Evolutionary conservation across 2,329 filamentous ascomycete species (phyloP), one percentile per base, ranked within the genome.

Genomic region (Ceratocystis huliohia): DNA sequence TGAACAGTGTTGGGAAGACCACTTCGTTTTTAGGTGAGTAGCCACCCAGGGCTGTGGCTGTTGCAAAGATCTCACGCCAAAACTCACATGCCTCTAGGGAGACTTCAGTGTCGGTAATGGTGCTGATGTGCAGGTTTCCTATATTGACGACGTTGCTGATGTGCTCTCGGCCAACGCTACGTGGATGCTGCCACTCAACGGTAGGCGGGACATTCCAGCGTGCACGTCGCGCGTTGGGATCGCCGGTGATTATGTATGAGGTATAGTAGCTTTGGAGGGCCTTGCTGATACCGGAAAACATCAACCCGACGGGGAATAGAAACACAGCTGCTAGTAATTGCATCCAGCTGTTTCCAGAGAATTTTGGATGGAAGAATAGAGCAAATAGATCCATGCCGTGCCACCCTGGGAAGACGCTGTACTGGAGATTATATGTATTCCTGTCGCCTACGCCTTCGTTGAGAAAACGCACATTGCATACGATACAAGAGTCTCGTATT

Each of bases 351-450:
- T 72, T 70, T 41, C 73, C 65, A 6, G 72, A 71, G 44, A 75
- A 66, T 33, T 72, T 69, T 2, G 73, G 67, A 64, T 75, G 73
- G 72, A 74, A 78, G 70, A 79, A 79, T 1, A 75, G 74, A 17
- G 76, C 72, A 5, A 78, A 69, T 5, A 79, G 70, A 66, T 79
- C 77, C 6, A 73, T 72, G 6, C 72, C 77, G 68, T 79, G 77
- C 59, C 74, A 72, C 5, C 75, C 76, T 0, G 76, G 77, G 5
- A 73, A 71, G 6, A 76, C 72, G 5, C 73, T 73, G 70, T 79
- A 80, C 67, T 78, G 75, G 70, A 79, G 74, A 63, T 72, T 74
- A 67, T 73, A 79, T 2, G 74, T 72, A 37, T 73, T 75, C 2
- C 70, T 70, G 48, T 72, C 71, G 17, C 72, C 70, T 62, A 76